A percentile compares a stretch with the other conserved stretches of the same genome.
These are phyloP conservation scores for Olyra latifolia DNA, from an alignment of 176 grass and related monocot genomes.

Conservation along the genomic window DNA sequence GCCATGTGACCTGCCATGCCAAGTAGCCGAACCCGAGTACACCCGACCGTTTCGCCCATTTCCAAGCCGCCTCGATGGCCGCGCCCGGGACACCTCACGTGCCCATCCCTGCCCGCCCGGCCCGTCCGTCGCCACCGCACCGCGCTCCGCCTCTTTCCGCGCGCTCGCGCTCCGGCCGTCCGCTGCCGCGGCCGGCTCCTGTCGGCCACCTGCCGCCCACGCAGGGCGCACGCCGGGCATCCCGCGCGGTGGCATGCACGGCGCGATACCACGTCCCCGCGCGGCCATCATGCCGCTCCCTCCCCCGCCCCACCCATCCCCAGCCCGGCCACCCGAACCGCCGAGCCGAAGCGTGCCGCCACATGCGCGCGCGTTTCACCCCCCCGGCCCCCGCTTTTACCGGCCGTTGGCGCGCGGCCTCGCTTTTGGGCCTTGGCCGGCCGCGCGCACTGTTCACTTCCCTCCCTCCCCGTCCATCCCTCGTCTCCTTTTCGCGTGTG, in stretches of 20 bases:
- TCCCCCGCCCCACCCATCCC: no score
- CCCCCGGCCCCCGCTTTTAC: neutral
- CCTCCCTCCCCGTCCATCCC: slow-evolving; percentile 26
- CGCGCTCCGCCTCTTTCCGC: slow-evolving; percentile 14
- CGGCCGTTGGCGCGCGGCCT: neutral
- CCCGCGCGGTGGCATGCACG: slow-evolving; percentile 30
- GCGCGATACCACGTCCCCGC: slow-evolving; percentile 28
- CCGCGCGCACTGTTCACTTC: slow-evolving; percentile 30
- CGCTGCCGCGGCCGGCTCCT: slow-evolving; percentile 4
- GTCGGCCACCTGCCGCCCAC: slow-evolving; percentile 59
- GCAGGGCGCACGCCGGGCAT: slow-evolving; percentile 33
- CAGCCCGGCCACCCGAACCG: neutral
- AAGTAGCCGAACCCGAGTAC: neutral
- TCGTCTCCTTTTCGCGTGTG: neutral
- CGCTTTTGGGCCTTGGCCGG: neutral
- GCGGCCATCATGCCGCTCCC: neutral
- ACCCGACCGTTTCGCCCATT: neutral
- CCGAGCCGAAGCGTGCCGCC: neutral
- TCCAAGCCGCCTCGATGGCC: neutral
- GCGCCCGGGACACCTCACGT: slow-evolving; percentile 36
- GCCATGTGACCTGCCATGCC: neutral
- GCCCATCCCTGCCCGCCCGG: neutral
- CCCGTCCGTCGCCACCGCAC: neutral
- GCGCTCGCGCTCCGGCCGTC: slow-evolving; percentile 4
- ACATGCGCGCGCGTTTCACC: neutral